phyloP scores from a whole-genome alignment of 2,329 filamentous ascomycete species.

The Diaporthe sp. region DNA sequence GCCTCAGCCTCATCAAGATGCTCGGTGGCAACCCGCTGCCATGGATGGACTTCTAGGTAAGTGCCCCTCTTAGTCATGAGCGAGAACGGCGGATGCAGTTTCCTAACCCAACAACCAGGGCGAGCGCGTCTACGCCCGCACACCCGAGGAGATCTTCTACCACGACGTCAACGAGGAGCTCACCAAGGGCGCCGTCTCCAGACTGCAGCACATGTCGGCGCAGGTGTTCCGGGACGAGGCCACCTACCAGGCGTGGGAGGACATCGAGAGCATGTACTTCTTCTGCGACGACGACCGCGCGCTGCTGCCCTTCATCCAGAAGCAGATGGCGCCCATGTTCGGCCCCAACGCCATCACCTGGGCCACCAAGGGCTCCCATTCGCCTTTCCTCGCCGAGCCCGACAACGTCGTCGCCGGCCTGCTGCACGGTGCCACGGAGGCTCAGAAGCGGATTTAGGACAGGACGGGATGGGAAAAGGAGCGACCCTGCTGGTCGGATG shows the following conservation, averaged over 20 bases:
- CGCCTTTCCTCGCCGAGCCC: slow-evolving; percentile 43
- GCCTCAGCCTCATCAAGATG: slow-evolving; percentile 43
- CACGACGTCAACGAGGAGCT: slow-evolving; percentile 43
- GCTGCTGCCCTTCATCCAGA: slow-evolving; percentile 38
- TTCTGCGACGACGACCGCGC: slow-evolving; percentile 44
- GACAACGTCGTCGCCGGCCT: slow-evolving; percentile 38
- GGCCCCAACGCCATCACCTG: slow-evolving; percentile 37
- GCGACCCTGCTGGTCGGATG: neutral
- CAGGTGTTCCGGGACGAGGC: slow-evolving; percentile 42
- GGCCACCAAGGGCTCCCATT: slow-evolving; percentile 40
- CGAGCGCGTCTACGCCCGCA: slow-evolving; percentile 39
- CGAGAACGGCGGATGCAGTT: no score
- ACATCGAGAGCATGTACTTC: slow-evolving; percentile 44
- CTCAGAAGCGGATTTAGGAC: slow-evolving; percentile 32
- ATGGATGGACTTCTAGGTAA: slow-evolving; percentile 45
- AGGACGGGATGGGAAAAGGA: neutral
- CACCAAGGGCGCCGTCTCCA: slow-evolving; percentile 38
- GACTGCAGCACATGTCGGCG: slow-evolving; percentile 43
- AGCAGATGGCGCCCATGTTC: slow-evolving; percentile 39
- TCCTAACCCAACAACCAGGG: slow-evolving; percentile 18
- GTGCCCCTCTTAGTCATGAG: neutral
- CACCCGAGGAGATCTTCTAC: slow-evolving; percentile 43
- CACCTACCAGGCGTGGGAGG: slow-evolving; percentile 45
- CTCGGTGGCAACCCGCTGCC: slow-evolving; percentile 45
- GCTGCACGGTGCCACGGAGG: slow-evolving; percentile 33